phyloP scores from a whole-genome alignment of 1,284 basidiomycete species.

The Ceratobasidium sp. region DNA sequence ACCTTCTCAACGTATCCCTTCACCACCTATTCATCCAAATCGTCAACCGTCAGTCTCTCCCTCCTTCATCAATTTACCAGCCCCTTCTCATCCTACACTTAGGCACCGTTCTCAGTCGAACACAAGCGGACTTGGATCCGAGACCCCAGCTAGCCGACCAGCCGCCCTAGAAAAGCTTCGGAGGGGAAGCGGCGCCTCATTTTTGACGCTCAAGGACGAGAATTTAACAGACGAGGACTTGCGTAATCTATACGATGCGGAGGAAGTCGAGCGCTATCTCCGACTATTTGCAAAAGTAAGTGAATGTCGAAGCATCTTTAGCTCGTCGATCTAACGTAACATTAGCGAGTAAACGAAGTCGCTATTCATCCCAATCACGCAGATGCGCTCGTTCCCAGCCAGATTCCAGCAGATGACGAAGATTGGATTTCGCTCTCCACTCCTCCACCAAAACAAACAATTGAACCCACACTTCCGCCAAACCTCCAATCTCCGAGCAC shows the following conservation, averaged over 20 bases:
- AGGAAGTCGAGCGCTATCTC: conserved; percentile 47
- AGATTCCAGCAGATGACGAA: conserved; percentile 7
- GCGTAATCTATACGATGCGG: conserved; percentile 45
- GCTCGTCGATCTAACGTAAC: not conserved
- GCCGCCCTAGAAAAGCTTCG: not conserved
- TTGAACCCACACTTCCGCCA: conserved; percentile 20
- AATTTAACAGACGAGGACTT: conserved; percentile 46
- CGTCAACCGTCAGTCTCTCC: conserved; percentile 35
- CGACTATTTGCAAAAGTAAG: conserved; percentile 45
- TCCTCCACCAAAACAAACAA: conserved; percentile 1
- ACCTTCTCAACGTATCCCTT: not conserved
- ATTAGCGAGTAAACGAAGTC: conserved; percentile 38
- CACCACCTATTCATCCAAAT: conserved; percentile 30
- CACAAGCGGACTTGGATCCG: not conserved
- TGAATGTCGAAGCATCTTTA: not conserved
- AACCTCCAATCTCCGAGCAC: conserved; percentile 20
- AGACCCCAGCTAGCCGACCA: conserved; percentile 2
- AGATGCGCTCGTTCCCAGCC: not conserved
- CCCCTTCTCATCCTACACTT: conserved; percentile 8
- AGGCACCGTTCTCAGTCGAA: conserved; percentile 19
- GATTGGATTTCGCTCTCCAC: conserved; percentile 25
- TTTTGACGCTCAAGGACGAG: conserved; percentile 37
- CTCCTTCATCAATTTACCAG: conserved; percentile 14
- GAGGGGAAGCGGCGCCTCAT: conserved; percentile 28
- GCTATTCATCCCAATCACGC: conserved; percentile 28